Evolutionary conservation across 1,139 yeast genomes (phyloP).

Genomic region (Insectozyma bohioensis): DNA sequence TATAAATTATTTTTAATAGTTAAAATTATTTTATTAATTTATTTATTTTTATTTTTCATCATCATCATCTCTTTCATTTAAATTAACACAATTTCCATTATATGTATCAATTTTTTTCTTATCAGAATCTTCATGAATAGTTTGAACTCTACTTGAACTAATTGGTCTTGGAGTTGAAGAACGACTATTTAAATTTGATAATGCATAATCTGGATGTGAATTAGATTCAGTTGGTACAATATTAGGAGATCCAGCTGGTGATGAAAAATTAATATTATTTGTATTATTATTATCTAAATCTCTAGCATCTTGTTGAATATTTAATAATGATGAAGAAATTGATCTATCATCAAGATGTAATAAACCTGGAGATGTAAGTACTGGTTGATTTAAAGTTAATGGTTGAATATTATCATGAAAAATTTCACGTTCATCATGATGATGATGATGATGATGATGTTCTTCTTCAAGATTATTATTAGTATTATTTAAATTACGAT

Average conservation of each 20-base stretch:
- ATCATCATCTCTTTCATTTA: slow-evolving; percentile 19
- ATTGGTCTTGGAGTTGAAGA: slow-evolving; percentile 19
- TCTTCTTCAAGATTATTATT: slow-evolving; percentile 2
- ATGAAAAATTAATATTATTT: slow-evolving; percentile 8
- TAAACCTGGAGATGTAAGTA: slow-evolving; percentile 17
- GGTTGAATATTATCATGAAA: no score
- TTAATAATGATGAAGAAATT: slow-evolving; percentile 20
- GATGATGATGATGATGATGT: slow-evolving; percentile 1
- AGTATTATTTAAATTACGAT: no score
- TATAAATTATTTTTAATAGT: no score
- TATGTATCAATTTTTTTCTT: slow-evolving; percentile 16
- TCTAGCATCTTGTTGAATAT: slow-evolving; percentile 14
- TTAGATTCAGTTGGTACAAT: slow-evolving; percentile 6
- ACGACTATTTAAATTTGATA: slow-evolving; percentile 16
- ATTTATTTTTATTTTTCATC: no score
- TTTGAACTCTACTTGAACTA: slow-evolving; percentile 23
- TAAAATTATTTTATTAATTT: no score
- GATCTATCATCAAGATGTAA: slow-evolving; percentile 20
- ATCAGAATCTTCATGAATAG: slow-evolving; percentile 18
- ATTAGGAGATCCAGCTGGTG: slow-evolving; percentile 6
- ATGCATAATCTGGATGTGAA: background rate
- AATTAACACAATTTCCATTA: slow-evolving; percentile 23
- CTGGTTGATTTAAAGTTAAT: slow-evolving; percentile 9
- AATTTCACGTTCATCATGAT: slow-evolving; percentile 4
- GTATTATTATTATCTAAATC: background rate